Percentiles rank a stretch among this genome's conserved stretches.
These are phyloP conservation scores for Daucus carota DNA, from an alignment of 129 eudicot genomes.

Conservation along the genomic window DH1_v3.0 NC_030387.2:36374501-36375000, in stretches of 20 bases:
- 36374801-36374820: no score
- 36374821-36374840: no score
- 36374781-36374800: no score
- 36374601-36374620: constrained; percentile 67
- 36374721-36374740: constrained; percentile 42
- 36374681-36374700: constrained; percentile 21
- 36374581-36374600: constrained; percentile 41
- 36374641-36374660: constrained; percentile 24
- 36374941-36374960: not conserved
- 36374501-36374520: not conserved
- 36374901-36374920: no score
- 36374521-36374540: constrained; percentile 4
- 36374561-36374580: not conserved
- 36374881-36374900: no score
- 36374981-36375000: not conserved
- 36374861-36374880: no score
- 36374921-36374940: no score
- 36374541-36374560: not conserved
- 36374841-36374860: not conserved
- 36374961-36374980: not conserved
- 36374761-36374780: no score
- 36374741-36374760: constrained; percentile 39
- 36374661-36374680: constrained; percentile 28
- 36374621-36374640: constrained; percentile 27
- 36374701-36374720: constrained; percentile 23